Conservation (phyloP, 2,329 filamentous ascomycete species). For the Anthostomella pinea region DNA sequence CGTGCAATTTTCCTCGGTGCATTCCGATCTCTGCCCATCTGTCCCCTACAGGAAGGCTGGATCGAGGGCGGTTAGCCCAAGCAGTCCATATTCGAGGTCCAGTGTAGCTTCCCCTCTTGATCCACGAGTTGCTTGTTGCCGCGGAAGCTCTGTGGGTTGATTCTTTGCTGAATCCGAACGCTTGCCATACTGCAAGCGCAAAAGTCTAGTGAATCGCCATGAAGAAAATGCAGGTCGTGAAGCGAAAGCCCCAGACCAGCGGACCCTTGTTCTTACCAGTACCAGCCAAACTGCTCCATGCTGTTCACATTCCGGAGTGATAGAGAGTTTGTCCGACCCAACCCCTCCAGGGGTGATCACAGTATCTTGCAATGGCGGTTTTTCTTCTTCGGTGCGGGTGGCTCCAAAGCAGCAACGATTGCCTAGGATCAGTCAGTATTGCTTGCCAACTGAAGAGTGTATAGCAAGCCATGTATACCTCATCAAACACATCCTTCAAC, state of each 20-base stretch:
- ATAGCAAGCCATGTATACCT: conserved; percentile 58
- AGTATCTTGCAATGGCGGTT: conserved; percentile 68
- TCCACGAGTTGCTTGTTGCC: conserved; percentile 16
- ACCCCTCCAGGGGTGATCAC: conserved; percentile 37
- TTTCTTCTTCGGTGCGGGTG: conserved; percentile 78
- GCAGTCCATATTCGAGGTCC: conserved; percentile 18
- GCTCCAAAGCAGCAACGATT: conserved; percentile 92
- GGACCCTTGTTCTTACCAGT: conserved; percentile 15
- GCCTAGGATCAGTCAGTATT: conserved; percentile 54
- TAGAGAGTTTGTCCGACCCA: conserved; percentile 5
- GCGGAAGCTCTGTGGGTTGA: conserved; percentile 21
- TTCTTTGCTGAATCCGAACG: conserved; percentile 20
- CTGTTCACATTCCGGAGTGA: background rate
- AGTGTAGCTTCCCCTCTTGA: conserved; percentile 14
- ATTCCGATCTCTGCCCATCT: conserved; percentile 13
- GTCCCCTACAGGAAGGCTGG: conserved; percentile 12
- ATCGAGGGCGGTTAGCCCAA: conserved; percentile 15
- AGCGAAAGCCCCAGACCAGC: conserved; percentile 18
- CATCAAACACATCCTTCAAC: conserved; percentile 98
- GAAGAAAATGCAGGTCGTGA: conserved; percentile 23
- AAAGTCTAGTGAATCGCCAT: conserved; percentile 23
- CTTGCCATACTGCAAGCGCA: conserved; percentile 23
- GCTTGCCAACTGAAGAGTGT: conserved; percentile 6
- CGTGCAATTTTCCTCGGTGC: conserved; percentile 12
- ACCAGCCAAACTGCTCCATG: background rate